Evolutionary conservation across 441 rosid genomes (phyloP), one percentile per base, ranked within the genome.

Genomic region (Pelargonium fulgidum): DNA sequence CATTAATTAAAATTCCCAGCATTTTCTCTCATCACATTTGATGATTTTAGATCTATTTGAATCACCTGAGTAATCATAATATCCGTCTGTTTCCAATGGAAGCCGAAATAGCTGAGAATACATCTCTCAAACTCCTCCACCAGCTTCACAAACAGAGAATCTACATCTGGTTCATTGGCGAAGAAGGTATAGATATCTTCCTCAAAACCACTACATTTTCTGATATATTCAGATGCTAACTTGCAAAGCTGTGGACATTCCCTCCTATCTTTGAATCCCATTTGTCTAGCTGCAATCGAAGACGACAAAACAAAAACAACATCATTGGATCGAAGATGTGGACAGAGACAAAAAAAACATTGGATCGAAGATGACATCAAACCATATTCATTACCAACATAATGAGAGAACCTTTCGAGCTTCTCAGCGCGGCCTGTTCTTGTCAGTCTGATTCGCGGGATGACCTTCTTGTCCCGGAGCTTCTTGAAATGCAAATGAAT

Each of bases 101-200:
- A 94, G 9, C 90, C 99, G 71, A 90, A 94, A 77, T 95, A 95
- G 67, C 99, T 92, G 67, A 95, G 96, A 71, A 87, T 95, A 73
- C 98, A 95, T 75, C 98, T 83, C 85, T 95, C 97, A 17, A 95
- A 82, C 86, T 95, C 98, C 74, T 95, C 99, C 0, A 95, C 83
- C 22, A 94, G 93, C 85, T 90, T 94, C 65, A 94, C 91, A 71
- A 82, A 90, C 59, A 94, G 93, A 1, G 98, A 85, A 73, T 94
- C 98, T 24, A 91, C 97, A 64, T 84, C 86, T 0, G 86, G 85
- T 76, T 94, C 93, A 1, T 81, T 76, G 0, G 89, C 68, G 73
- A 94, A 94, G 72, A 83, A 92, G 16, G 93, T 59, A 74, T 85
- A 94, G 9, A 92, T 89, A 61, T 89, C 92, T 36, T 95, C 90